These are phyloP conservation scores for Candida mesenterica DNA, from an alignment of 1,139 yeast species.

Conservation along the genomic window DNA sequence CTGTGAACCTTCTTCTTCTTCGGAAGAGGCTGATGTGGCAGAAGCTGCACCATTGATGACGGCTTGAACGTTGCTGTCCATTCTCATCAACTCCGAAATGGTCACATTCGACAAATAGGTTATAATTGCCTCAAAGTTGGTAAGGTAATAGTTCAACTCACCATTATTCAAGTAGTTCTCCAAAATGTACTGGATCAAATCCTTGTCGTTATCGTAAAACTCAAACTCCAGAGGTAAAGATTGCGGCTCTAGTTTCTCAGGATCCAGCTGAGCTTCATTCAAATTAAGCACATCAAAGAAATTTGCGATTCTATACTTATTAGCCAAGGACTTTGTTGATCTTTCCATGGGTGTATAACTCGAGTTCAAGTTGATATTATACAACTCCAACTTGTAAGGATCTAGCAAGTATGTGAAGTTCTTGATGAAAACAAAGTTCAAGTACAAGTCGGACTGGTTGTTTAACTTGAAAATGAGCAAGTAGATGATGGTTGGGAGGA, in stretches of 20 bases:
- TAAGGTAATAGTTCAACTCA: conserved; percentile 39
- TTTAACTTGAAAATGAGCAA: conserved; percentile 28
- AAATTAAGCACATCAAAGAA: conserved; percentile 36
- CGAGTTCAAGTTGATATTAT: conserved; percentile 14
- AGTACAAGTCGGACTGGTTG: conserved; percentile 27
- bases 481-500: conserved; percentile 41
- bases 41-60: conserved; percentile 5
- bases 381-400: conserved; percentile 28
- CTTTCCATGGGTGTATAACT: conserved; percentile 23
- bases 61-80: neutral
- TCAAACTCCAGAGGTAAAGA: conserved; percentile 14
- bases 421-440: conserved; percentile 39
- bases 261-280: conserved; percentile 15
- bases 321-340: conserved; percentile 15
- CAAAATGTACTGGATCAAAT: conserved; percentile 29
- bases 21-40: conserved; percentile 6
- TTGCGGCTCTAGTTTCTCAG: conserved; percentile 4
- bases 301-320: conserved; percentile 15
- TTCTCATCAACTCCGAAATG: conserved; percentile 25
- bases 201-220: conserved; percentile 32
- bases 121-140: conserved; percentile 45
- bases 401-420: conserved; percentile 37
- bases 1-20: conserved; percentile 7
- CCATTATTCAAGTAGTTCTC: conserved; percentile 36
- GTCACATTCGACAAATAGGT: conserved; percentile 40